A percentile compares a stretch with the other conserved stretches of the same genome.
These are phyloP conservation scores for Trypanosoma rangeli DNA, from an alignment of 208 protist species.

Conservation along the genomic window DNA sequence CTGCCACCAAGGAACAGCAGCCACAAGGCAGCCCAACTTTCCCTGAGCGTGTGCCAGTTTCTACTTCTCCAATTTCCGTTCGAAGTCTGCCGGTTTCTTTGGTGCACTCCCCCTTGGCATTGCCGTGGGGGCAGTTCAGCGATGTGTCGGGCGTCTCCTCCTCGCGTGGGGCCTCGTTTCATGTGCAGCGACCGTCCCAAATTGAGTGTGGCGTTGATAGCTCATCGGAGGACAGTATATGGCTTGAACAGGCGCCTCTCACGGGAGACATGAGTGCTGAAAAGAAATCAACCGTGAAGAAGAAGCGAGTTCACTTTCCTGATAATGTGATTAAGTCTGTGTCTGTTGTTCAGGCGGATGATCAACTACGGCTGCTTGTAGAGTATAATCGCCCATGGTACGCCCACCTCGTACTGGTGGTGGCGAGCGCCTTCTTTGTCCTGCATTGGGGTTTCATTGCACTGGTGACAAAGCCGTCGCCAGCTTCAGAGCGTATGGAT, in stretches of 20 bases:
- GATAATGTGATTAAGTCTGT: constrained; percentile 39
- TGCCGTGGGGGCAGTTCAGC: neutral
- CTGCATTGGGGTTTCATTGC: constrained; percentile 26
- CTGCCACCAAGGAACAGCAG: neutral
- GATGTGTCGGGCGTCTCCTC: neutral
- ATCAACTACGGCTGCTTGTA: constrained; percentile 32
- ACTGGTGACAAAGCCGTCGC: neutral
- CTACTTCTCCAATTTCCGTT: neutral
- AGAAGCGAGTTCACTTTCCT: constrained; percentile 31
- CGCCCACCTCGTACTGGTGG: constrained; percentile 15
- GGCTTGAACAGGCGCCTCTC: constrained; percentile 4
- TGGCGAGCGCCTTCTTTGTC: constrained; percentile 33
- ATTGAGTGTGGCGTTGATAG: constrained; percentile 1
- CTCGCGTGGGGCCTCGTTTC: constrained; percentile 10
- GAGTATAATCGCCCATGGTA: constrained; percentile 34
- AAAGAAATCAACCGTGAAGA: constrained; percentile 14
- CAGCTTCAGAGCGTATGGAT: constrained; percentile 5
- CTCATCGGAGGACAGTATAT: neutral
- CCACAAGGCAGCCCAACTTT: neutral
- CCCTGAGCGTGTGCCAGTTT: neutral
- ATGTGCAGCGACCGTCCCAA: constrained; percentile 3
- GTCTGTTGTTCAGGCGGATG: constrained; percentile 27
- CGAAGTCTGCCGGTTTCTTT: neutral
- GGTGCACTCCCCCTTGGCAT: neutral
- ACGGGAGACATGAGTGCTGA: neutral